Evolutionary conservation across 257 asterid genomes (phyloP), one percentile per base, ranked within the genome.

Genomic region (Nicotiana noctiflora): DNA sequence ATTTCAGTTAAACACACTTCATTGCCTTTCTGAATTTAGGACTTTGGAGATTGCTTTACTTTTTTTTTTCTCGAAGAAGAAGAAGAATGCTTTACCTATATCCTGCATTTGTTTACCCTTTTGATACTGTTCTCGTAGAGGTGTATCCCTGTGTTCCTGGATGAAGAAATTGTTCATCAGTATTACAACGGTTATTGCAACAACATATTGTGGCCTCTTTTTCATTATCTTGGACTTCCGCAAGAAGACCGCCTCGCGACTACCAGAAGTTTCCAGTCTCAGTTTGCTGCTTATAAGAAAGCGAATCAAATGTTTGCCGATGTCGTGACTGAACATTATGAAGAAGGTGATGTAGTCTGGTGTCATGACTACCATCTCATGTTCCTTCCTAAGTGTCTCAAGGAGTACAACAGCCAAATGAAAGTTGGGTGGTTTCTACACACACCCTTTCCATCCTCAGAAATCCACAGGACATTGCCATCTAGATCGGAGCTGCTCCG

Each of bases 361-460:
- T 92, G 97, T 84, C 98, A 94, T 80, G 98, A 94, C 82, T 94
- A 94, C 88, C 98, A 94, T 91, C 91, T 94, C 56, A 94, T 94
- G 98, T 94, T 92, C 88, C 97, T 94, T 40, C 98, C 98, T 6
- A 86, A 91, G 86, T 94, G 89, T 83, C 88, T 94, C 53, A 94
- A 94, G 89, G 92, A 91, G 9, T 75, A 88, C 77, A 92, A 94
- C 79, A 89, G 89, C 81, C 85, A 86, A 82, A 94, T 93, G 95
- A 94, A 94, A 89, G 97, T 94, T 67, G 98, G 98, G 65, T 94
- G 98, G 98, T 94, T 94, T 90, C 89, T 94, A 75, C 98, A 94
- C 85, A 94, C 98, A 14, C 98, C 98, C 53, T 94, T 94, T 81
- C 98, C 98, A 62, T 94, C 98, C 82, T 94, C 97, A 63, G 98